Evolutionary conservation across 192 early-diverging fungal species (phyloP).

Genomic region (Podila minutissima): DNA sequence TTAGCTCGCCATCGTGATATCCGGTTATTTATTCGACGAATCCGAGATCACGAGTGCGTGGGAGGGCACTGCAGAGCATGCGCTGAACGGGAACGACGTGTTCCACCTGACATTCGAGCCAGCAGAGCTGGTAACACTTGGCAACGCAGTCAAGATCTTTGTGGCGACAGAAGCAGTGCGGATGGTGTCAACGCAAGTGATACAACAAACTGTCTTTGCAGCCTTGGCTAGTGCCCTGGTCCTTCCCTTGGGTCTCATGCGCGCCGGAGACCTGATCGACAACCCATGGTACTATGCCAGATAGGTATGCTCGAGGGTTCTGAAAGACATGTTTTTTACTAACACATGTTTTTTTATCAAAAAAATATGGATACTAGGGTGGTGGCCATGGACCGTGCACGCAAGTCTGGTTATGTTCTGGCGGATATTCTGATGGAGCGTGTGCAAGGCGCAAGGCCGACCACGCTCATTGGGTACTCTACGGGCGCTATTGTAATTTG

Average conservation of each 20-base stretch:
- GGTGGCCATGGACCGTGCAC: slow-evolving; percentile 61
- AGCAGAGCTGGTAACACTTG: slow-evolving; percentile 53
- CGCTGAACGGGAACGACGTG: slow-evolving; percentile 46
- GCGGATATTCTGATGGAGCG: slow-evolving; percentile 64
- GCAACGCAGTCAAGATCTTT: slow-evolving; percentile 60
- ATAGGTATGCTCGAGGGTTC: neutral
- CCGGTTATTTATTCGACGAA: slow-evolving; percentile 64
- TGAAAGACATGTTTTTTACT: neutral
- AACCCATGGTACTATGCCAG: slow-evolving; percentile 64
- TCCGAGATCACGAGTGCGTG: slow-evolving; percentile 52
- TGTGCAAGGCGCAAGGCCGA: slow-evolving; percentile 66
- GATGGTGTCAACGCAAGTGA: slow-evolving; percentile 58
- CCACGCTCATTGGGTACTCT: slow-evolving; percentile 65
- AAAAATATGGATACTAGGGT: slow-evolving; percentile 12
- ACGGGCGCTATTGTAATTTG: slow-evolving; percentile 67
- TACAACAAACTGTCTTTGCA: slow-evolving; percentile 60
- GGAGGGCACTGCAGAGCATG: slow-evolving; percentile 48
- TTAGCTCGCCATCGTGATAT: slow-evolving; percentile 63
- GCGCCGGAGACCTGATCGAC: slow-evolving; percentile 65
- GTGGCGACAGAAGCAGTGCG: slow-evolving; percentile 59
- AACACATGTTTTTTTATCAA: neutral
- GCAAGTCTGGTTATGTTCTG: slow-evolving; percentile 64
- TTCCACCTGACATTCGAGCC: slow-evolving; percentile 64
- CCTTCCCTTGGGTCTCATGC: slow-evolving; percentile 60
- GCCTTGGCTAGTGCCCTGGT: slow-evolving; percentile 61